These are phyloP conservation scores for Epichloe gansuensis DNA, from an alignment of 2,329 filamentous ascomycete genomes.

Conservation along the genomic window DNA sequence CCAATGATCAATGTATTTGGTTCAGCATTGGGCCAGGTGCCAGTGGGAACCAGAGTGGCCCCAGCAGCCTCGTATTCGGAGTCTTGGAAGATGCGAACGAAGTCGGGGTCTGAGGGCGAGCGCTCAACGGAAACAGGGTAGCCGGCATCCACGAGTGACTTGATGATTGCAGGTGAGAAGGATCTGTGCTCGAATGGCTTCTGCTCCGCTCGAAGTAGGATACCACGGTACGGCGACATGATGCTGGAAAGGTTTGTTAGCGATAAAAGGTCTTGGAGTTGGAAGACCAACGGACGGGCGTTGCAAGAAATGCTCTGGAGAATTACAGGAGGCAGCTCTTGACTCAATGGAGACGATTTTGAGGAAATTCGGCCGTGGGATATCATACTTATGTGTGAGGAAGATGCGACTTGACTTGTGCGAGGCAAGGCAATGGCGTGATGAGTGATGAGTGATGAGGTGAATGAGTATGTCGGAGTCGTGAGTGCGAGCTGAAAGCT, in stretches of 20 bases:
- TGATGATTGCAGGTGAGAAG: constrained; percentile 31
- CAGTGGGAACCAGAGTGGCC: constrained; percentile 50
- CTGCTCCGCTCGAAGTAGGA: constrained; percentile 46
- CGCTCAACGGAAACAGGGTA: constrained; percentile 58
- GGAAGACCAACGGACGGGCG: not conserved
- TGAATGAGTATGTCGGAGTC: not conserved
- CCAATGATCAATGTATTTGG: constrained; percentile 59
- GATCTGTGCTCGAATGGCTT: constrained; percentile 24
- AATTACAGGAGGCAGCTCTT: not conserved
- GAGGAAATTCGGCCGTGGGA: not conserved
- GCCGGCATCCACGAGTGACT: constrained; percentile 49
- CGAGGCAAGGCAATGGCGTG: not conserved
- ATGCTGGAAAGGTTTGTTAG: not conserved
- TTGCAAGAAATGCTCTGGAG: not conserved
- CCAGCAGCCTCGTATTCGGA: constrained; percentile 49
- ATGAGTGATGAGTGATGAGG: not conserved
- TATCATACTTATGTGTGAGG: not conserved
- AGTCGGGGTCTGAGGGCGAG: constrained; percentile 11
- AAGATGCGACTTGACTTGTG: not conserved
- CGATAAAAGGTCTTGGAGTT: not conserved
- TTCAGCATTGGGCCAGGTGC: constrained; percentile 55
- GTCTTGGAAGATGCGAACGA: constrained; percentile 50
- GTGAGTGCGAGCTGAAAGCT: not conserved
- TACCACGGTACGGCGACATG: constrained; percentile 18
- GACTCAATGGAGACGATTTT: not conserved